Percentiles rank a stretch among this genome's conserved stretches.
Evolutionary conservation across 441 rosid species (phyloP).

Genomic region (Syzygium malaccense): DNA sequence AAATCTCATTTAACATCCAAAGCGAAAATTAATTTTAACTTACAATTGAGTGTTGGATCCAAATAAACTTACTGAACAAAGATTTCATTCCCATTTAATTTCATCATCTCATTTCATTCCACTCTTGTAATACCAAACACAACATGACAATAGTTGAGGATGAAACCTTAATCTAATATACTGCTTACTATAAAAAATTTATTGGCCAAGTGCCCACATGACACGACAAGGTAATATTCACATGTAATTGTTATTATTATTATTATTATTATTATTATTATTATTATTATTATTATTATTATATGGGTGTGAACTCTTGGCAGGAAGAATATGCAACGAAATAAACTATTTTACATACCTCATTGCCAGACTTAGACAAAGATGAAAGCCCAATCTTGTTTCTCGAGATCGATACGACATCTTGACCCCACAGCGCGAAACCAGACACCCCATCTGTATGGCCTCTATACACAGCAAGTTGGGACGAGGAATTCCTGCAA

Average conservation of each 20-base stretch:
- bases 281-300: too few species aligned
- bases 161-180: neutral
- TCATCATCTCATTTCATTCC: neutral
- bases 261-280: too few species aligned
- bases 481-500: slow-evolving; percentile 53
- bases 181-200: neutral
- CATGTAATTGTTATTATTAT: neutral
- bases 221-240: neutral
- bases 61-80: neutral
- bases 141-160: neutral
- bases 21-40: neutral
- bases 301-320: neutral
- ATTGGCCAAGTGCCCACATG: neutral
- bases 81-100: neutral
- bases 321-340: neutral
- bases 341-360: slow-evolving; percentile 33
- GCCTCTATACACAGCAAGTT: slow-evolving; percentile 51
- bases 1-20: neutral
- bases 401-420: slow-evolving; percentile 80
- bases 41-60: neutral
- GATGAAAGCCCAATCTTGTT: slow-evolving; percentile 83
- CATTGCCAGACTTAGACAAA: slow-evolving; percentile 45
- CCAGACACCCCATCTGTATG: slow-evolving; percentile 71
- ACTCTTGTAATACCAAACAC: neutral
- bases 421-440: slow-evolving; percentile 86